Conservation (phyloP, 2,329 filamentous ascomycete species). For the Microdochium nivale region DNA sequence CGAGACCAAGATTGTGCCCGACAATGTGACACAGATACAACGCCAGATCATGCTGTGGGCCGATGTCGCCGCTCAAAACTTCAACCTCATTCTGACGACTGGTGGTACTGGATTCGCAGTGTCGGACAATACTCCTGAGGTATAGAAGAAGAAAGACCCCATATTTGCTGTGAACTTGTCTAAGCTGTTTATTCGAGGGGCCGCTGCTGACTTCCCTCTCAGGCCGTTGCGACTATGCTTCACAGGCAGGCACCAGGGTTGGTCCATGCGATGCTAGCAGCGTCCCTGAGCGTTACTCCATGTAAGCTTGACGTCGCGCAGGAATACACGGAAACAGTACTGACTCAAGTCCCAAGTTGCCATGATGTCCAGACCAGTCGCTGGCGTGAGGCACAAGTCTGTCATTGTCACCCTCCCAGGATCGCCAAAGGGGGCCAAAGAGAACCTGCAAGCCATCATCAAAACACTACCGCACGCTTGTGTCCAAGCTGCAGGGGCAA, state of each 20-base stretch:
- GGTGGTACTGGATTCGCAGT: constrained; percentile 90
- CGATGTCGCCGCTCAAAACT: constrained; percentile 47
- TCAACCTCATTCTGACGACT: constrained; percentile 78
- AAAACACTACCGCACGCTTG: constrained; percentile 96
- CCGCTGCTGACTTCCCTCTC: constrained; percentile 6
- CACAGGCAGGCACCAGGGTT: constrained; percentile 83
- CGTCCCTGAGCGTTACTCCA: constrained; percentile 78
- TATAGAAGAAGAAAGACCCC: too few relatives aligned
- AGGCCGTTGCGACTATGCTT: constrained; percentile 73
- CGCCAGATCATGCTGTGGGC: constrained; percentile 63
- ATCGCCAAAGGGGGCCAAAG: constrained; percentile 88
- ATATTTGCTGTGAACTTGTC: neutral
- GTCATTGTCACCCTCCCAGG: constrained; percentile 86
- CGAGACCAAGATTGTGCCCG: constrained; percentile 68
- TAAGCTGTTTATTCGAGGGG: neutral
- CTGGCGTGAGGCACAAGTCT: constrained; percentile 73
- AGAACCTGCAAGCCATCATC: constrained; percentile 83
- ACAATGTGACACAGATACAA: constrained; percentile 69
- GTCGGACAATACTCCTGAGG: constrained; percentile 82
- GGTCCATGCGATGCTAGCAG: constrained; percentile 88
- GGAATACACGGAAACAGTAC: neutral
- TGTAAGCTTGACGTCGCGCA: constrained; percentile 49
- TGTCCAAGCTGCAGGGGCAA: constrained; percentile 71
- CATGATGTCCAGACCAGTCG: constrained; percentile 91
- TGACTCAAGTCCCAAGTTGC: constrained; percentile 52